These are phyloP conservation scores for Diaporthe longicolla DNA, from an alignment of 2,329 filamentous ascomycete genomes.

Conservation along the genomic window DNA sequence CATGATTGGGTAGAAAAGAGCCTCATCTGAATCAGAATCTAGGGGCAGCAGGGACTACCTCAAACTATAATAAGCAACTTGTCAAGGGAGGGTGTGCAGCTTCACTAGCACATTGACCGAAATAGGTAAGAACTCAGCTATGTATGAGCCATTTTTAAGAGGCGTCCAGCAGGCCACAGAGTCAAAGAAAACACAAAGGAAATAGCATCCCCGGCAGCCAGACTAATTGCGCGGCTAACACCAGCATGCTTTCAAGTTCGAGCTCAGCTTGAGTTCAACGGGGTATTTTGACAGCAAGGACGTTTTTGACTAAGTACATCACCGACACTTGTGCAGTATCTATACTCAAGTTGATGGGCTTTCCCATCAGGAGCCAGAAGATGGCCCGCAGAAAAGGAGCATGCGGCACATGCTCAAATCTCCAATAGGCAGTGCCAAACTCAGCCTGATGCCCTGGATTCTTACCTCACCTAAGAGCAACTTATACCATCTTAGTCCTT, in stretches of 20 bases:
- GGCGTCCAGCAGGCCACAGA: constrained; percentile 43
- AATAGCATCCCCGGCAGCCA: background rate
- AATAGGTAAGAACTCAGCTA: background rate
- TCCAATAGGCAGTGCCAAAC: constrained; percentile 50
- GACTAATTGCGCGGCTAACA: constrained; percentile 52
- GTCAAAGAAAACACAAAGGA: constrained; percentile 60
- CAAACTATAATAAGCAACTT: background rate
- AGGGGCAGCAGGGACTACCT: too few relatives aligned
- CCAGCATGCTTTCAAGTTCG: constrained; percentile 70
- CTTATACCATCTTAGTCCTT: background rate
- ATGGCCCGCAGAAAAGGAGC: background rate
- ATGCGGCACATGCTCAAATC: constrained; percentile 44
- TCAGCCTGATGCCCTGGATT: constrained; percentile 70
- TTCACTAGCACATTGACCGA: background rate
- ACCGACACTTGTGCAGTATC: too few relatives aligned
- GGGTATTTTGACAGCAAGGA: constrained; percentile 81
- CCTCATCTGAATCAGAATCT: background rate
- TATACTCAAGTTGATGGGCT: constrained; percentile 45
- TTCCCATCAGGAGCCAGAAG: background rate
- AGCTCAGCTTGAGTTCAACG: constrained; percentile 37
- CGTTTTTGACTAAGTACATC: constrained; percentile 64
- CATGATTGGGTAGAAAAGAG: background rate
- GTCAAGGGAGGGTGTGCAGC: background rate
- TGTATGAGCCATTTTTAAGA: background rate
- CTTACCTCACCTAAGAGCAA: constrained; percentile 54